A percentile compares a stretch with the other conserved stretches of the same genome.
phyloP scores from a whole-genome alignment of 176 grass and related monocot genomes.

The Avena eriantha region DNA sequence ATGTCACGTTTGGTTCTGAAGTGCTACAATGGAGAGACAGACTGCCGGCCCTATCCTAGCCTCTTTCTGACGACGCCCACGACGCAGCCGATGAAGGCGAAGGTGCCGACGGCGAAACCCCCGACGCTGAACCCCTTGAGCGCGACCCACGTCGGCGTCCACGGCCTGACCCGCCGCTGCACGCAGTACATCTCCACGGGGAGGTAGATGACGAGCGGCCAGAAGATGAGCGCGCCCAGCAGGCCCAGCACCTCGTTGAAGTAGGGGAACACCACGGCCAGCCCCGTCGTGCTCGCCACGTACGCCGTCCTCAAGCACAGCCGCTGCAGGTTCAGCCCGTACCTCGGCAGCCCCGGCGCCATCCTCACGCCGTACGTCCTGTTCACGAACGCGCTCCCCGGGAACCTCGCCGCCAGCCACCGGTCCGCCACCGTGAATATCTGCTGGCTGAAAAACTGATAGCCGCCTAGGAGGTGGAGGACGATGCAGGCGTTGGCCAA shows the following conservation, averaged over 20 bases:
- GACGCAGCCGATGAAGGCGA: too few species aligned
- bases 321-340: constrained; percentile 45
- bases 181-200: constrained; percentile 78
- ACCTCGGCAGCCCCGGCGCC: constrained; percentile 47
- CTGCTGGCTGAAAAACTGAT: constrained; percentile 73
- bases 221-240: too few species aligned
- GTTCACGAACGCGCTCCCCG: too few species aligned
- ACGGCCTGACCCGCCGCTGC: constrained; percentile 54
- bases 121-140: constrained; percentile 53
- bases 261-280: constrained; percentile 70
- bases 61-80: too few species aligned
- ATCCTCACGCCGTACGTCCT: not conserved
- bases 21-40: too few species aligned
- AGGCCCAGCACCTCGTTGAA: constrained; percentile 81
- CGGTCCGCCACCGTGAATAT: constrained; percentile 58
- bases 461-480: constrained; percentile 79
- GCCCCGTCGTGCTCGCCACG: constrained; percentile 41
- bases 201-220: too few species aligned
- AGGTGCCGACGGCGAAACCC: too few species aligned
- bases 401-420: not conserved
- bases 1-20: too few species aligned
- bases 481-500: constrained; percentile 68
- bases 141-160: constrained; percentile 57
- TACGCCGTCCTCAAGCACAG: constrained; percentile 62
- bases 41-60: too few species aligned